These are phyloP conservation scores for Onygena corvina DNA, from an alignment of 2,329 filamentous ascomycete species.

Conservation along the genomic window DNA sequence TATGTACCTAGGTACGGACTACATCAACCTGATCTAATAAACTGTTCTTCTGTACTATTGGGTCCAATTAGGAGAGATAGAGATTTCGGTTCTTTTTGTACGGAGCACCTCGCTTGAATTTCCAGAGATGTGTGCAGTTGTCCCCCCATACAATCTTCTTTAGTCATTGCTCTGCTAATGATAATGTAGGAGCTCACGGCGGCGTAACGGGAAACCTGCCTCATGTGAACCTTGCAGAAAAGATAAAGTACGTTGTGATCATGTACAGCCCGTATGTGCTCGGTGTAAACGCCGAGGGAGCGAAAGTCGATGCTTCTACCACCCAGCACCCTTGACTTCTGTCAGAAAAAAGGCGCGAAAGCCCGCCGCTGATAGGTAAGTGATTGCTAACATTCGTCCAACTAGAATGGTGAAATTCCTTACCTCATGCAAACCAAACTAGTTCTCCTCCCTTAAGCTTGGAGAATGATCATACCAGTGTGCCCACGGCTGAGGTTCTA, in stretches of 20 bases:
- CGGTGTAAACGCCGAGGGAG: constrained; percentile 16
- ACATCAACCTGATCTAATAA: too few species aligned
- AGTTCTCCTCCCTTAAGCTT: background rate
- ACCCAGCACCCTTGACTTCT: constrained; percentile 15
- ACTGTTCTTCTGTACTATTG: too few species aligned
- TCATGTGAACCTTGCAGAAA: constrained; percentile 19
- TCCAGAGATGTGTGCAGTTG: background rate
- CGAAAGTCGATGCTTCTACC: constrained; percentile 17
- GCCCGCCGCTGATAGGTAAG: background rate
- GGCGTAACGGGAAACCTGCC: constrained; percentile 16
- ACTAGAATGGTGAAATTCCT: background rate
- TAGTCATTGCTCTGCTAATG: background rate
- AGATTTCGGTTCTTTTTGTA: too few species aligned
- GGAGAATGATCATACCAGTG: background rate
- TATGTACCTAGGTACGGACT: too few species aligned
- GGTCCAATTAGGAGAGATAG: too few species aligned
- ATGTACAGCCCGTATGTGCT: constrained; percentile 16
- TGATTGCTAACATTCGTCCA: background rate
- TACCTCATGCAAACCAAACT: background rate
- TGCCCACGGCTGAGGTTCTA: background rate
- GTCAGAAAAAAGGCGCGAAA: background rate
- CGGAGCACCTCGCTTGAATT: too few species aligned
- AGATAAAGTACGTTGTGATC: constrained; percentile 17
- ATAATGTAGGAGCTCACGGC: constrained; percentile 3
- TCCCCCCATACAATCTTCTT: background rate